Conservation (phyloP, 805 yeast genomes). For the Kuraishia piskuri region DNA sequence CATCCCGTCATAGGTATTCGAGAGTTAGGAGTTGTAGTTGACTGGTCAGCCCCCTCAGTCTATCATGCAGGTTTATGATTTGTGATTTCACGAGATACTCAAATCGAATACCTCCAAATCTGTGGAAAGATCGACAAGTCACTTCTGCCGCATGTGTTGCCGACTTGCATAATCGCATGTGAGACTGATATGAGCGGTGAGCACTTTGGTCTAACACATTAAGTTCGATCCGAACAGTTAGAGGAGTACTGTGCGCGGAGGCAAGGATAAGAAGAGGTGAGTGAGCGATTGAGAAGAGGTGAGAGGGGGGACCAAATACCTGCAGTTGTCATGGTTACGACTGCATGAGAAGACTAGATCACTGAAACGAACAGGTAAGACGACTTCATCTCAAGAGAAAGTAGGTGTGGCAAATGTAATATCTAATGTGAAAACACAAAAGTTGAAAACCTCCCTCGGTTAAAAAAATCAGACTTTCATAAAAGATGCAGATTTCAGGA, state of each 20-base stretch:
- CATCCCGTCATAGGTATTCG: too few relatives aligned
- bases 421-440: neutral
- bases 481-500: neutral
- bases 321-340: neutral
- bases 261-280: neutral
- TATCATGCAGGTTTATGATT: too few relatives aligned
- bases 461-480: too few relatives aligned
- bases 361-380: neutral
- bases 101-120: too few relatives aligned
- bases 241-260: neutral
- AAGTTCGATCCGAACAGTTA: neutral
- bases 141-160: too few relatives aligned
- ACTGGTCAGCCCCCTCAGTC: too few relatives aligned
- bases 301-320: neutral
- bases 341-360: neutral
- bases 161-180: too few relatives aligned
- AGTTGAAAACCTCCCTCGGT: neutral
- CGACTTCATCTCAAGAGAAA: neutral
- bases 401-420: neutral
- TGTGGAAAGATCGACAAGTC: too few relatives aligned
- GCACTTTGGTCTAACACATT: too few relatives aligned
- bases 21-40: too few relatives aligned
- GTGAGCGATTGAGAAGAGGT: neutral
- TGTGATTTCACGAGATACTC: too few relatives aligned
- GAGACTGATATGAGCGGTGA: too few relatives aligned